Base-by-base conservation (phyloP, 202 grass and related monocot genomes). In the Carex sylvatica region DNA sequence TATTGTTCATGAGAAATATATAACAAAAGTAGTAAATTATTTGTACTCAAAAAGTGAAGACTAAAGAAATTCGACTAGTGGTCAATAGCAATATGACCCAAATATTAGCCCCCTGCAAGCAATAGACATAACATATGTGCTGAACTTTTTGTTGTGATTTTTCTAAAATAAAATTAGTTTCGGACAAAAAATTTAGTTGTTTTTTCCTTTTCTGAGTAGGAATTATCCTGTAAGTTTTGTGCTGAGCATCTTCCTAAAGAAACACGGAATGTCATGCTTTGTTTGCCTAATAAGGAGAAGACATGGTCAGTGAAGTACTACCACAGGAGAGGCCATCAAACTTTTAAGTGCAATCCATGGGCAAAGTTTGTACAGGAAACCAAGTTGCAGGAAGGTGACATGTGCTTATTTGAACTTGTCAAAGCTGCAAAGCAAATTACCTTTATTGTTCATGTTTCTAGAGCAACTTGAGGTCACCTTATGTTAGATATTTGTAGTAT, bases 371-470 rank as follows among this genome's bases (percentile, higher is more conserved):
- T 49, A 10, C 46, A 49, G 46, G 46, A 49, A 49, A 49, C 46
- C 46, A 49, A 49, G 46, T 49, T 12, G 46, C 46, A 49, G 10
- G 46, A 49, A 49, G 46, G 46, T 0, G 85, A 94, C 69, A 64
- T 89, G 23, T 89, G 87, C 61, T 55, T 89, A 14, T 91, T 94
- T 60, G 75, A 84, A 44, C 68, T 75, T 65, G 46, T 82, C 75
- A 56, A 80, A 49, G 38, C 70, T 69, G 71, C 81, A 26, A 20
- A 65, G 20, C 14, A 11, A 58, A 59, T 60, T n/a, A 80, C 62
- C 36, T 75, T 90, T 70, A 79, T 63, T 83, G 84, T 90, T 44
- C 82, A 87, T 58, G 47, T 90, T 22, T 78, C 85, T 61, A 56
- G 47, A 44, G 65, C 20, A 28, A 63, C 9, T 26, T 63, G 61